These are phyloP conservation scores for Metroxylon sagu DNA, from an alignment of 176 grass and related monocot species.

Conservation along the genomic window DNA sequence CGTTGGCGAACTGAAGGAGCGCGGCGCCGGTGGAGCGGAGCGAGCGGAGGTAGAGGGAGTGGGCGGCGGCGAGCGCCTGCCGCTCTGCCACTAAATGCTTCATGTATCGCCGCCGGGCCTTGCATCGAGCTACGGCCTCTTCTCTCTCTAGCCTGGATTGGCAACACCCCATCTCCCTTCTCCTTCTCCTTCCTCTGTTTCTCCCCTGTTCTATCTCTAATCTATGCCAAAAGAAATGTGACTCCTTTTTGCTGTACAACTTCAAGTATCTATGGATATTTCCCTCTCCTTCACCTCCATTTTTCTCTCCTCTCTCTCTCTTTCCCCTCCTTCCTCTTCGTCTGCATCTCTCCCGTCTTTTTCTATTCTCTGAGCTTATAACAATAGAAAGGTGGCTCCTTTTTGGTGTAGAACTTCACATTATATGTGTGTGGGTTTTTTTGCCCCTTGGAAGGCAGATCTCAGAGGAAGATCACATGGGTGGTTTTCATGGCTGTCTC, in stretches of 20 bases:
- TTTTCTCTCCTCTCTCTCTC: not conserved
- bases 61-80: slow-evolving; percentile 57
- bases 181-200: not conserved
- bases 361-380: not conserved
- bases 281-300: too few species aligned
- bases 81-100: slow-evolving; percentile 84
- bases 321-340: slow-evolving; percentile 6
- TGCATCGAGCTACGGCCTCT: slow-evolving; percentile 89
- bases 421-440: too few species aligned
- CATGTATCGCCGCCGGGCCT: slow-evolving; percentile 79
- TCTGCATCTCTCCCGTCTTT: not conserved
- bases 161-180: slow-evolving; percentile 34
- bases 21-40: slow-evolving; percentile 72
- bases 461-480: too few species aligned
- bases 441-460: too few species aligned
- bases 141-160: slow-evolving; percentile 77
- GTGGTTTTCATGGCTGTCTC: too few species aligned
- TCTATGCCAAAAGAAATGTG: not conserved
- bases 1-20: slow-evolving; percentile 81
- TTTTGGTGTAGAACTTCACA: not conserved
- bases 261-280: too few species aligned
- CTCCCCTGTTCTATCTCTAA: not conserved
- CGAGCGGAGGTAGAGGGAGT: slow-evolving; percentile 78
- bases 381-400: slow-evolving; percentile 7
- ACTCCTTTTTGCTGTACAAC: not conserved